Conservation (phyloP, 179 eudicot species). For the Actinidia arguta region DNA sequence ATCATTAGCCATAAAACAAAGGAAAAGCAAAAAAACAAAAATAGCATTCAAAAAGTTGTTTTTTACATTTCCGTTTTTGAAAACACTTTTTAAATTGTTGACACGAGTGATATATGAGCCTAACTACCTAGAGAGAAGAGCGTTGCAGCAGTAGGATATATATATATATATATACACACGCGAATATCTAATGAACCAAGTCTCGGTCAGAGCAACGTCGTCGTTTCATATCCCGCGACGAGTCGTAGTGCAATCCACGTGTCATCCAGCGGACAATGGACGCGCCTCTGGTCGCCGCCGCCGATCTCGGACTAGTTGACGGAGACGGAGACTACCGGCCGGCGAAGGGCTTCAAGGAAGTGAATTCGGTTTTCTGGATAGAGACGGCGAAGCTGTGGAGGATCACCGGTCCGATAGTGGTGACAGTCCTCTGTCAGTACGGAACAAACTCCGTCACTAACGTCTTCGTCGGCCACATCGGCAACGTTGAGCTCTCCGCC, state of each 20-base stretch:
- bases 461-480: conserved; percentile 73
- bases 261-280: conserved; percentile 17
- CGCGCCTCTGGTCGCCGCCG: conserved; percentile 28
- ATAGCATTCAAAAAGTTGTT: too few relatives aligned
- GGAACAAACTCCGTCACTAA: conserved; percentile 48
- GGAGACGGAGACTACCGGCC: conserved; percentile 54
- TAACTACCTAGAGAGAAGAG: too few relatives aligned
- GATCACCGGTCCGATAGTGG: conserved; percentile 57
- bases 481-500: conserved; percentile 66
- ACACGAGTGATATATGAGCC: too few relatives aligned
- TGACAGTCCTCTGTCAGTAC: conserved; percentile 51
- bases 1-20: too few relatives aligned
- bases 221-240: too few relatives aligned
- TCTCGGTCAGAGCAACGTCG: too few relatives aligned
- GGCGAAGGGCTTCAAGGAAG: conserved; percentile 29
- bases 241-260: neutral
- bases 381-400: conserved; percentile 64
- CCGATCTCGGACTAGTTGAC: conserved; percentile 23
- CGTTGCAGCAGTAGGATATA: too few relatives aligned
- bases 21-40: too few relatives aligned
- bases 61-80: too few relatives aligned
- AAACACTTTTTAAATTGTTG: too few relatives aligned
- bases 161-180: too few relatives aligned
- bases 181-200: too few relatives aligned
- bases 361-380: conserved; percentile 38